Evolutionary conservation across 805 yeast species (phyloP).

Genomic region (Saccharomycopsis schoenii): DNA sequence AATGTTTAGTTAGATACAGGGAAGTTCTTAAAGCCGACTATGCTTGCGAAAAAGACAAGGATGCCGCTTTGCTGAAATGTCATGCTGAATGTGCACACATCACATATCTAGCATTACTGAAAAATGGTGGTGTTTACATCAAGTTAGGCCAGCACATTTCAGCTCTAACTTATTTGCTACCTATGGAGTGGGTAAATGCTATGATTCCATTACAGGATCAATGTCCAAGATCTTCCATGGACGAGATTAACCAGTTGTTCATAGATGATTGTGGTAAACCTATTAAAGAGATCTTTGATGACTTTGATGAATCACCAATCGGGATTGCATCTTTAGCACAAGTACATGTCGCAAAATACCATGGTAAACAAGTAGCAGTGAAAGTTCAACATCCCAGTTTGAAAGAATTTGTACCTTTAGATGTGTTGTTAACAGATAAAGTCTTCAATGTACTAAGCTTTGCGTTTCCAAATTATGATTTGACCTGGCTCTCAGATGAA

Average conservation of each 20-base stretch:
- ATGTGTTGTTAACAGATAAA: constrained; percentile 63
- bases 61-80: constrained; percentile 47
- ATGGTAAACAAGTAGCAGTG: constrained; percentile 76
- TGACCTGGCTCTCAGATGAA: constrained; percentile 94
- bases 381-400: constrained; percentile 90
- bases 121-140: constrained; percentile 87
- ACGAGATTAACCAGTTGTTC: constrained; percentile 62
- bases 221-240: constrained; percentile 73
- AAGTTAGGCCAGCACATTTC: constrained; percentile 91
- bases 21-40: constrained; percentile 39
- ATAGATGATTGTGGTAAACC: constrained; percentile 50
- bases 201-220: constrained; percentile 88
- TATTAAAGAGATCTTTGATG: constrained; percentile 54
- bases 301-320: constrained; percentile 64
- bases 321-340: constrained; percentile 97
- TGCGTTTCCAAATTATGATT: constrained; percentile 87
- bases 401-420: constrained; percentile 82
- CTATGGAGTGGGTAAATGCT: constrained; percentile 89
- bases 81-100: constrained; percentile 71
- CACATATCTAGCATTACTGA: constrained; percentile 68
- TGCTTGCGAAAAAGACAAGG: constrained; percentile 34
- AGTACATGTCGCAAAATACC: constrained; percentile 67
- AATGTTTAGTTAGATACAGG: constrained; percentile 67
- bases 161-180: constrained; percentile 85
- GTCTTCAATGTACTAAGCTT: constrained; percentile 67